Percentiles rank a stretch among this genome's conserved stretches.
Evolutionary conservation across 352 stramenopile species (phyloP).

Genomic region (Albugo candida): DNA sequence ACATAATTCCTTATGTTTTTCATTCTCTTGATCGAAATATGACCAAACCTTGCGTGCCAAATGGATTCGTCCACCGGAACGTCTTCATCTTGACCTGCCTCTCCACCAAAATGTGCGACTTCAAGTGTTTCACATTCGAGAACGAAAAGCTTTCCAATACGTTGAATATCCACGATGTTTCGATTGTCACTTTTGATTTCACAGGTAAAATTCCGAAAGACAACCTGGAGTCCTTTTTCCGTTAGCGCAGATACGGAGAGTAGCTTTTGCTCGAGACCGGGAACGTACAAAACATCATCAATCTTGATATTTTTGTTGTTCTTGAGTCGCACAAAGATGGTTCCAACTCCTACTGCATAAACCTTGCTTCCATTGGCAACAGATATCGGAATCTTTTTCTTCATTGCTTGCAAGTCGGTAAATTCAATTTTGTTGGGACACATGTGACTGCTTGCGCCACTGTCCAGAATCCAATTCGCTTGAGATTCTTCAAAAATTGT

Average conservation of each 20-base stretch:
- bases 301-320: neutral
- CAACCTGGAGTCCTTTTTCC: neutral
- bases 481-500: neutral
- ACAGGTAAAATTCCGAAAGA: neutral
- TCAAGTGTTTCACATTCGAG: too few species aligned
- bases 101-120: too few species aligned
- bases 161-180: too few species aligned
- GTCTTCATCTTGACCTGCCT: too few species aligned
- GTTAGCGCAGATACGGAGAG: neutral
- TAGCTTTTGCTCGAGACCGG: neutral
- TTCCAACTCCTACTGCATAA: conserved; percentile 3
- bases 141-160: too few species aligned
- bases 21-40: too few species aligned
- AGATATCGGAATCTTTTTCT: neutral
- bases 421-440: conserved; percentile 4
- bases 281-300: neutral
- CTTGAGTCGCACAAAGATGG: neutral
- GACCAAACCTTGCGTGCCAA: too few species aligned
- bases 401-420: neutral
- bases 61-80: too few species aligned
- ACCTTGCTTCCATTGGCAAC: conserved; percentile 7
- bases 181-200: too few species aligned
- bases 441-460: conserved; percentile 12
- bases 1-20: too few species aligned
- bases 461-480: conserved; percentile 4